Evolutionary conservation across 805 yeast genomes (phyloP).

Genomic region (Candida quercuum): DNA sequence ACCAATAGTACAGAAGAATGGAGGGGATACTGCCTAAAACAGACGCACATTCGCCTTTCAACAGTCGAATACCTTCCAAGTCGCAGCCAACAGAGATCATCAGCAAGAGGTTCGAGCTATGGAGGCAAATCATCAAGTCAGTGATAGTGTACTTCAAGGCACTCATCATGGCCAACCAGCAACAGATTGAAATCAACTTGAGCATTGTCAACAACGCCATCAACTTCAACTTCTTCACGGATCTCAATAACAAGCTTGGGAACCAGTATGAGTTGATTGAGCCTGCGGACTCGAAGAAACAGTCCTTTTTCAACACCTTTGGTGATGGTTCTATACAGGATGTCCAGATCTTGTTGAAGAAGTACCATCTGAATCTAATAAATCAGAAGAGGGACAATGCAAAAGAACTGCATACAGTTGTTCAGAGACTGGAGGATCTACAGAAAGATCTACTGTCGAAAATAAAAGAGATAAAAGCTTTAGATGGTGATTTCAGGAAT

Average conservation of each 20-base stretch:
- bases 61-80: slow-evolving; percentile 45
- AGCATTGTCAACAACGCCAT: slow-evolving; percentile 71
- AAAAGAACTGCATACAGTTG: slow-evolving; percentile 51
- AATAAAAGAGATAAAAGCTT: slow-evolving; percentile 78
- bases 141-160: slow-evolving; percentile 71
- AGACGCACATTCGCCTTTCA: slow-evolving; percentile 31
- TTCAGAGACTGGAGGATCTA: slow-evolving; percentile 65
- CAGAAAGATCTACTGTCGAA: slow-evolving; percentile 72
- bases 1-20: too few species aligned
- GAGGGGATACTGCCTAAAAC: slow-evolving; percentile 18
- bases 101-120: slow-evolving; percentile 76
- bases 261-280: slow-evolving; percentile 27
- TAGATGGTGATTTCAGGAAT: slow-evolving; percentile 80
- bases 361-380: slow-evolving; percentile 61
- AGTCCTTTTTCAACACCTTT: slow-evolving; percentile 56
- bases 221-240: slow-evolving; percentile 34
- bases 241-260: slow-evolving; percentile 6
- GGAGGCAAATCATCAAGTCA: slow-evolving; percentile 78
- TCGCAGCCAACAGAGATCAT: slow-evolving; percentile 82
- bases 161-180: slow-evolving; percentile 79
- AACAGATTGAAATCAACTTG: slow-evolving; percentile 72
- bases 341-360: slow-evolving; percentile 64
- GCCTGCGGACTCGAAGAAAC: slow-evolving; percentile 23
- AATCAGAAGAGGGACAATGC: slow-evolving; percentile 49
- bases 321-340: slow-evolving; percentile 83